phyloP scores from a whole-genome alignment of 2,329 filamentous ascomycete species.

The Nigrograna mackinnonii region DNA sequence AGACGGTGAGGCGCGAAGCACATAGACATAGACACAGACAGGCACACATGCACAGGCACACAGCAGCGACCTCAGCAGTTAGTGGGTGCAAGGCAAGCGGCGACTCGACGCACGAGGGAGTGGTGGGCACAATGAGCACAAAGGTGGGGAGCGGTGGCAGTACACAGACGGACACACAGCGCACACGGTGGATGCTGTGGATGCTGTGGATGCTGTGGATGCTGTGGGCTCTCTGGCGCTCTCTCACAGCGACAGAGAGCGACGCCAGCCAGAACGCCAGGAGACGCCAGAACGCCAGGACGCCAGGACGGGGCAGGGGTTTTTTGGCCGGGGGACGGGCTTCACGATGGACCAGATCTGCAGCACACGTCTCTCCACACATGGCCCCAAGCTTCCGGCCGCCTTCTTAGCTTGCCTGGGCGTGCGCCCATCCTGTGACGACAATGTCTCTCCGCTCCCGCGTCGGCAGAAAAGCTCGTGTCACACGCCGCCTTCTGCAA shows the following conservation, averaged over 20 bases:
- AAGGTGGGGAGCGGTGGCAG: no score
- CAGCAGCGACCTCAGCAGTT: no score
- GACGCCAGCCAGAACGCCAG: neutral
- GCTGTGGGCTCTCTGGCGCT: no score
- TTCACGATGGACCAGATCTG: conserved; percentile 14
- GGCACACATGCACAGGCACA: no score
- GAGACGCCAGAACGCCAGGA: neutral
- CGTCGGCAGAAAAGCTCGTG: conserved; percentile 36
- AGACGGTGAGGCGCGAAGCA: no score
- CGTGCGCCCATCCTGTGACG: conserved; percentile 30
- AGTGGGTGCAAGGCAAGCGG: no score
- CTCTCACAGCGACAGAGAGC: neutral
- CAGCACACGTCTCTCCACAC: conserved; percentile 26
- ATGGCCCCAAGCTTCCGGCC: conserved; percentile 35
- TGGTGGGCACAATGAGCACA: no score
- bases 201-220: no score
- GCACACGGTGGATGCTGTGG: no score
- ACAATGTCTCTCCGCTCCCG: conserved; percentile 37
- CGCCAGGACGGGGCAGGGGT: conserved; percentile 4
- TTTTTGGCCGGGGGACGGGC: neutral
- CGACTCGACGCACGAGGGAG: no score
- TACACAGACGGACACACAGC: no score
- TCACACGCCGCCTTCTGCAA: conserved; percentile 19
- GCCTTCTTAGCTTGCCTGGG: conserved; percentile 30
- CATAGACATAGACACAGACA: no score